Evolutionary conservation across 257 asterid genomes (phyloP), one percentile per base, ranked within the genome.

Genomic region (Nicotiana undulata): DNA sequence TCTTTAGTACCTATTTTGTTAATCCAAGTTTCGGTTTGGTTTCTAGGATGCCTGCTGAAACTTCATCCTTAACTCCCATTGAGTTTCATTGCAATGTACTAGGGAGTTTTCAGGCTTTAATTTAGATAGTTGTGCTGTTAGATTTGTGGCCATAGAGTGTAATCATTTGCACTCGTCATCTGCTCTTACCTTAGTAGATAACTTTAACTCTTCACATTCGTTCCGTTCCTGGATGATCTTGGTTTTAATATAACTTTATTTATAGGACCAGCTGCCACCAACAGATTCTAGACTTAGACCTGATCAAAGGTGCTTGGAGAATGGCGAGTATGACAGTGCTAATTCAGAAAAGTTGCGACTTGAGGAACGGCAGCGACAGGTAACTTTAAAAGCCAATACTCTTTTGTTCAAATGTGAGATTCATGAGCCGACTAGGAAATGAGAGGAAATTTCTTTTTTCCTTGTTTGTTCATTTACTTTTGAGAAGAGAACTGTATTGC

Each of bases 211-310:
- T 70, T 26, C 77, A 44, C 34, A 44, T 18, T 68, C 37, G n/a
- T 22, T 70, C 4, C 15, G 15, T n/a, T 44, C 58, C 59, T 70
- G 59, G 37, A 70, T 46, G 40, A 20, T 9, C 17, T 80, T 46
- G 58, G 67, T 28, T 65, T 49, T n/a, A 51, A 49, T 77, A 26
- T 64, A 18, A 6, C 61, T 64, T 61, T 56, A 74, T 84, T 58
- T 70, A 81, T 93, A 95, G 99, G 98, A 90, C 79, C 90, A 86
- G 90, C 87, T 95, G 76, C 99, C 99, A 78, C 98, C 98, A 76
- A 95, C 98, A 6, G 99, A 95, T 87, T 95, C 99, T 3, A 90
- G 99, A 81, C 84, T 93, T 88, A 95, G 99, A 83, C 99, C 99
- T 52, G 98, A 95, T 82, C 99, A 95, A 81, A 88, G 97, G 80